These are phyloP conservation scores for Trichoderma brevicompactum DNA, from an alignment of 2,329 filamentous ascomycete genomes.

Conservation along the genomic window DNA sequence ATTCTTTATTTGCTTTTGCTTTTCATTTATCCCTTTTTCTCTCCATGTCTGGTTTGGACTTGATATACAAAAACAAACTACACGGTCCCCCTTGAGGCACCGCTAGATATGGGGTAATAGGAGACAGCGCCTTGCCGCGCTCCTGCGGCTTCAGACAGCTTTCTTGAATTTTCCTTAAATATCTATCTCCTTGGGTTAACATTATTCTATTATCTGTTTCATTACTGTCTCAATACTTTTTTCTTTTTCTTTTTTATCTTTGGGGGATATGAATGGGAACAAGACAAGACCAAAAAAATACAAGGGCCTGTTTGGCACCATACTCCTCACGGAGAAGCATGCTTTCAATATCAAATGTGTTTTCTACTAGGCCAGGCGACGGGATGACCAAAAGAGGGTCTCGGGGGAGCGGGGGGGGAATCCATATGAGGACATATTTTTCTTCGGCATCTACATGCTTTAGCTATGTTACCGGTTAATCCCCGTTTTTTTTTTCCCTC, in stretches of 20 bases:
- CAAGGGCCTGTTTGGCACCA: conserved; percentile 20
- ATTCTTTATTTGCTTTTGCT: conserved; percentile 14
- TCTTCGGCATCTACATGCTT: conserved; percentile 22
- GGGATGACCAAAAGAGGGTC: conserved; percentile 23
- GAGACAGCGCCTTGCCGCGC: background rate
- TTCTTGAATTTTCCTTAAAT: conserved; percentile 6
- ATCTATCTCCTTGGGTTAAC: conserved; percentile 2
- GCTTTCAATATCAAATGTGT: conserved; percentile 5
- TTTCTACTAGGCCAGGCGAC: background rate
- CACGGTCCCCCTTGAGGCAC: background rate
- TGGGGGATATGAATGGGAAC: background rate
- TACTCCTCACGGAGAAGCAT: conserved; percentile 25
- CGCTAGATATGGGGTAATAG: background rate
- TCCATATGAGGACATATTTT: conserved; percentile 22
- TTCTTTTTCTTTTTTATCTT: background rate
- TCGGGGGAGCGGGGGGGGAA: conserved; percentile 4
- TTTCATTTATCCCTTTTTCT: conserved; percentile 12
- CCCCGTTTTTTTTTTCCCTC: conserved; percentile 7
- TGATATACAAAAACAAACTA: background rate
- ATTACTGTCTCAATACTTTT: background rate
- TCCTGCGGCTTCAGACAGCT: conserved; percentile 7
- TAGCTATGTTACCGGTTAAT: background rate
- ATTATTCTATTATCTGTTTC: background rate
- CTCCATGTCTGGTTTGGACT: background rate
- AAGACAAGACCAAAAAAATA: conserved; percentile 15